These are phyloP conservation scores for Penicillium sp. DNA, from an alignment of 2,329 filamentous ascomycete species.

Conservation along the genomic window DNA sequence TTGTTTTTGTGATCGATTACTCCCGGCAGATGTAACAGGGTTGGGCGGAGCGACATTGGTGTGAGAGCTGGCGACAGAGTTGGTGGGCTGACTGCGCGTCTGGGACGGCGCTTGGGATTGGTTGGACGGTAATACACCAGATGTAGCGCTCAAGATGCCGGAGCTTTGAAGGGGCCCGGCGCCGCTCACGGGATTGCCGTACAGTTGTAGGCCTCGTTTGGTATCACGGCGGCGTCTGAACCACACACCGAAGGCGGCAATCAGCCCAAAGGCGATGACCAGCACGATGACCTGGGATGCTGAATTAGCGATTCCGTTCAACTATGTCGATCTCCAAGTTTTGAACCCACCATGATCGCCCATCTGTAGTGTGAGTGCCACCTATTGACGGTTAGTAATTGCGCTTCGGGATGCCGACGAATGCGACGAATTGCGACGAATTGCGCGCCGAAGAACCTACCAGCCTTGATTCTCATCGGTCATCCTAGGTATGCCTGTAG, in stretches of 20 bases:
- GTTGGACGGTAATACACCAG: neutral
- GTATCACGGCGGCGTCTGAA: constrained; percentile 73
- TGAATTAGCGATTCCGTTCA: neutral
- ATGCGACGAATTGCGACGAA: neutral
- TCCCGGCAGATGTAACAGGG: neutral
- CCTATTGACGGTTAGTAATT: constrained; percentile 12
- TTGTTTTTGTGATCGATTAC: constrained; percentile 22
- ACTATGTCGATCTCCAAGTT: neutral
- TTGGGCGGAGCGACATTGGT: constrained; percentile 22
- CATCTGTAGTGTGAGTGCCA: constrained; percentile 67
- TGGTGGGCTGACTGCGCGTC: constrained; percentile 5
- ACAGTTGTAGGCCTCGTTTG: constrained; percentile 45
- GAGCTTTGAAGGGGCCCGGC: constrained; percentile 4
- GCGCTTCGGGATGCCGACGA: neutral
- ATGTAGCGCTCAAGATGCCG: constrained; percentile 14
- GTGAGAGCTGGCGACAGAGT: constrained; percentile 30
- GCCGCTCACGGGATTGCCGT: constrained; percentile 22
- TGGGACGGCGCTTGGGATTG: constrained; percentile 5
- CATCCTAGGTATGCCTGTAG: neutral
- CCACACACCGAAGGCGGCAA: constrained; percentile 67
- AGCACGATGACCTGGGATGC: constrained; percentile 60
- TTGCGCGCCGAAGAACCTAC: neutral
- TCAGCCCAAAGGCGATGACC: constrained; percentile 64
- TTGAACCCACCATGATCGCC: constrained; percentile 63
- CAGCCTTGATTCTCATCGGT: neutral